phyloP scores from a whole-genome alignment of 306 rosid genomes.

The Quercus berberidifolia region DNA sequence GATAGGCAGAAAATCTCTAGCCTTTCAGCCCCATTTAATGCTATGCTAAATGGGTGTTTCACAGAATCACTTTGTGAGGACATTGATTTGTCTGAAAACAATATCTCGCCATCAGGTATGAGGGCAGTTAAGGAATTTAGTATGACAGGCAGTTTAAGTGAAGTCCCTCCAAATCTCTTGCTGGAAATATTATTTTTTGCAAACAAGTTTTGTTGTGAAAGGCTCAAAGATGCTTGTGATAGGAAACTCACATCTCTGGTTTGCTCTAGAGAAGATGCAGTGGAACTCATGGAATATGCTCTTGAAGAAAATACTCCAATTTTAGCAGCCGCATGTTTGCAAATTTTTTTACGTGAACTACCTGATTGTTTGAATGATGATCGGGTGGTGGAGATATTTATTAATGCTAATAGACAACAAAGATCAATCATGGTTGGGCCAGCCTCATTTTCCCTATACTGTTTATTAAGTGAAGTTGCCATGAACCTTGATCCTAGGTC shows the following conservation, averaged over 20 bases:
- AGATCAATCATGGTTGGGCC: slow-evolving; percentile 70
- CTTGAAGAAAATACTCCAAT: slow-evolving; percentile 63
- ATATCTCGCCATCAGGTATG: slow-evolving; percentile 72
- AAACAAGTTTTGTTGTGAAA: slow-evolving; percentile 76
- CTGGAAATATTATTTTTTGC: slow-evolving; percentile 78
- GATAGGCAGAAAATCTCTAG: slow-evolving; percentile 75
- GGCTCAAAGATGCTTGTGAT: slow-evolving; percentile 75
- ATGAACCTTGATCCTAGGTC: slow-evolving; percentile 63
- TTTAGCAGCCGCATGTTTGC: slow-evolving; percentile 82
- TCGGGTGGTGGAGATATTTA: slow-evolving; percentile 61
- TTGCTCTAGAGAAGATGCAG: slow-evolving; percentile 68
- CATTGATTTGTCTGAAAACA: slow-evolving; percentile 75
- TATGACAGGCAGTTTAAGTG: slow-evolving; percentile 49
- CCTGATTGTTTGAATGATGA: slow-evolving; percentile 64
- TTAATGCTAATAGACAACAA: slow-evolving; percentile 52
- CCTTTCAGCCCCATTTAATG: slow-evolving; percentile 77
- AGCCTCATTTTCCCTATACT: slow-evolving; percentile 69
- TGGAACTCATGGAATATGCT: slow-evolving; percentile 79
- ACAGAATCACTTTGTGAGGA: slow-evolving; percentile 72
- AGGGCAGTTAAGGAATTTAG: slow-evolving; percentile 67
- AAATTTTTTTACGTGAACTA: slow-evolving; percentile 69
- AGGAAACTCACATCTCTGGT: slow-evolving; percentile 72
- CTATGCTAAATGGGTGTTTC: slow-evolving; percentile 87
- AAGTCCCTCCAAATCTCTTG: slow-evolving; percentile 60
- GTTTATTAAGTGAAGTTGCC: slow-evolving; percentile 80